These are phyloP conservation scores for Solanum hybrid DNA, from an alignment of 305 asterid species.

Conservation along the genomic window DNA sequence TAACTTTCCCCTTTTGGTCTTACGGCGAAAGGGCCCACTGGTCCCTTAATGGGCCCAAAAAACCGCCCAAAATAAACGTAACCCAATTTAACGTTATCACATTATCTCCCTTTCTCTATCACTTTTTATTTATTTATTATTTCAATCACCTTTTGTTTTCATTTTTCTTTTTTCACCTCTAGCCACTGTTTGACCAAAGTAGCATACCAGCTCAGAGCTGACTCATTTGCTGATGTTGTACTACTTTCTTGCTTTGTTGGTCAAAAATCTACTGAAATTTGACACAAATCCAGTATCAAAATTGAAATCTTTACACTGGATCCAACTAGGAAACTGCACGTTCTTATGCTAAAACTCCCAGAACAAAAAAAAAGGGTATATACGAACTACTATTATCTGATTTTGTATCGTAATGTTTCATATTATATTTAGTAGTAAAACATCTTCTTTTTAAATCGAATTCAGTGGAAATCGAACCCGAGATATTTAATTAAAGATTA, in stretches of 20 bases:
- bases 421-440: neutral
- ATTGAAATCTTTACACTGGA: neutral
- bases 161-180: neutral
- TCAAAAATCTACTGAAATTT: neutral
- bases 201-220: neutral
- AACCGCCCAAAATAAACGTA: conserved; percentile 10
- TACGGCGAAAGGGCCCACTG: conserved; percentile 10
- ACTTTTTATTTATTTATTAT: neutral
- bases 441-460: fast-evolving
- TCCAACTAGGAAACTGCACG: neutral
- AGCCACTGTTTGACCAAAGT: conserved; percentile 5
- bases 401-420: neutral
- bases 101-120: neutral
- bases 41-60: conserved; percentile 1
- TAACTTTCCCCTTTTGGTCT: conserved; percentile 10
- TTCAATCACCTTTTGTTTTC: neutral
- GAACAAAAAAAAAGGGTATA: neutral
- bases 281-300: neutral
- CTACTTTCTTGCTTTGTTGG: neutral
- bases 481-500: neutral
- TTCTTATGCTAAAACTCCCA: neutral
- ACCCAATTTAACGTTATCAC: conserved; percentile 7
- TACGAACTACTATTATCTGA: neutral
- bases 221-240: neutral
- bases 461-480: fast-evolving